Evolutionary conservation across 306 rosid genomes (phyloP).

Genomic region (Comarum palustre): DNA sequence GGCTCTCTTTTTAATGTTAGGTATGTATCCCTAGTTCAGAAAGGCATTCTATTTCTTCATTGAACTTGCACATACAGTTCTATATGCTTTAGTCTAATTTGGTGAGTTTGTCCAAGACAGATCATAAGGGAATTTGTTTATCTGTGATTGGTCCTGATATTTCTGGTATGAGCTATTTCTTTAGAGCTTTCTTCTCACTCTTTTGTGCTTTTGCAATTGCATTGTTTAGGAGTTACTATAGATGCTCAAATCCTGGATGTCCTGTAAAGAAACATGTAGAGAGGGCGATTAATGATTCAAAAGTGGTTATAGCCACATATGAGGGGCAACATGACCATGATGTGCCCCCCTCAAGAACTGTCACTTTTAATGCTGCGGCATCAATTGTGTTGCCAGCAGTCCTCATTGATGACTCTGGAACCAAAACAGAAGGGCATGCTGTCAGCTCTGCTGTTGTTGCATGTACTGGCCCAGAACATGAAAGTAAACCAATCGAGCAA

Average conservation of each 20-base stretch:
- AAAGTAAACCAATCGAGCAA: conserved; percentile 19
- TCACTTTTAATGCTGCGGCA: conserved; percentile 42
- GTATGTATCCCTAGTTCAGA: conserved; percentile 2
- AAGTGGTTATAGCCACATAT: conserved; percentile 67
- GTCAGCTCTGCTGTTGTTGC: not conserved
- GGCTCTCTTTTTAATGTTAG: not conserved
- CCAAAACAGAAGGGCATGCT: conserved; percentile 31
- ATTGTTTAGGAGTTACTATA: conserved; percentile 75
- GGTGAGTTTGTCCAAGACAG: not conserved
- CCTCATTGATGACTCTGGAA: conserved; percentile 26
- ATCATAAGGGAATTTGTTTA: not conserved
- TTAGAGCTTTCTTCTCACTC: conserved; percentile 18
- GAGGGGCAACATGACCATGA: conserved; percentile 82
- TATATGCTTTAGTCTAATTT: conserved; percentile 4
- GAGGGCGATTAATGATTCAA: conserved; percentile 68
- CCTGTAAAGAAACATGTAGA: conserved; percentile 85
- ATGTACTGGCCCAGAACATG: conserved; percentile 4
- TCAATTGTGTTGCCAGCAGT: conserved; percentile 24
- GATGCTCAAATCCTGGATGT: conserved; percentile 87
- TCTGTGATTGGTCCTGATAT: not conserved
- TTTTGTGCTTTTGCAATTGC: conserved; percentile 23
- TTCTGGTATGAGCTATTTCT: not conserved
- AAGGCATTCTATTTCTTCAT: not conserved
- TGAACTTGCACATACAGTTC: not conserved
- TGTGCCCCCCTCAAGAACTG: conserved; percentile 49